phyloP scores from a whole-genome alignment of 108 stramenopile genomes.

The Skeletonema costatum region DNA sequence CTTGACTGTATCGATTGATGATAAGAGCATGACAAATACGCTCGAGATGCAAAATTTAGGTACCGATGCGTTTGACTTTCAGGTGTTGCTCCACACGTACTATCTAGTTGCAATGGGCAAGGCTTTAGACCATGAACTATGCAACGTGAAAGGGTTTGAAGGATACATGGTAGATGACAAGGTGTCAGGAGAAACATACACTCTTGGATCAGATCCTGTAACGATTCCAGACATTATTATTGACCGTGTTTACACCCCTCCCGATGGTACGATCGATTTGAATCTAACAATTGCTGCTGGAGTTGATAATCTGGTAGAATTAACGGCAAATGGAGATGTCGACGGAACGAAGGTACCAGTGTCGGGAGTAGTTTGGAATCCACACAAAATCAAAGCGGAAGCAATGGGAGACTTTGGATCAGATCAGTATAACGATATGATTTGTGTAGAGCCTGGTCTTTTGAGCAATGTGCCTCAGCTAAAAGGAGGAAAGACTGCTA shows the following conservation, averaged over 20 bases:
- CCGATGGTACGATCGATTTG: slow-evolving; percentile 52
- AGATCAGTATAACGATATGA: slow-evolving; percentile 80
- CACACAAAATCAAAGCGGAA: slow-evolving; percentile 64
- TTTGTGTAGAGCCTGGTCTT: slow-evolving; percentile 86
- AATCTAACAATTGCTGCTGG: slow-evolving; percentile 56
- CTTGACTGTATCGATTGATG: slow-evolving; percentile 47
- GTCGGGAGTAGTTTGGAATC: slow-evolving; percentile 51
- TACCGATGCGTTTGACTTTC: slow-evolving; percentile 55
- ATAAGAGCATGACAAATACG: slow-evolving; percentile 52
- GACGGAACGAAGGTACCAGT: slow-evolving; percentile 61
- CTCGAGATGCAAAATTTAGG: slow-evolving; percentile 69
- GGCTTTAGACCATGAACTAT: slow-evolving; percentile 57
- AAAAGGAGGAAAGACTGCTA: slow-evolving; percentile 51
- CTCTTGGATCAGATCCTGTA: slow-evolving; percentile 52
- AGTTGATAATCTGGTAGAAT: slow-evolving; percentile 27
- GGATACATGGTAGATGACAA: slow-evolving; percentile 62
- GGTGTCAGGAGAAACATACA: slow-evolving; percentile 49
- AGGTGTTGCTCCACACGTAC: slow-evolving; percentile 80
- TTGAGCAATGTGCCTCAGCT: slow-evolving; percentile 45
- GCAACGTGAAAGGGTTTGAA: slow-evolving; percentile 68
- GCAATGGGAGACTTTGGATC: slow-evolving; percentile 80
- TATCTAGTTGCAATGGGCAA: slow-evolving; percentile 56
- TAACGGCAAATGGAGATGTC: slow-evolving; percentile 52
- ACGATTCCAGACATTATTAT: slow-evolving; percentile 41
- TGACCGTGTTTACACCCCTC: slow-evolving; percentile 72